A percentile compares a stretch with the other conserved stretches of the same genome.
These are phyloP conservation scores for Triangularia verruculosa DNA, from an alignment of 2,329 filamentous ascomycete genomes.

Conservation along the genomic window DNA sequence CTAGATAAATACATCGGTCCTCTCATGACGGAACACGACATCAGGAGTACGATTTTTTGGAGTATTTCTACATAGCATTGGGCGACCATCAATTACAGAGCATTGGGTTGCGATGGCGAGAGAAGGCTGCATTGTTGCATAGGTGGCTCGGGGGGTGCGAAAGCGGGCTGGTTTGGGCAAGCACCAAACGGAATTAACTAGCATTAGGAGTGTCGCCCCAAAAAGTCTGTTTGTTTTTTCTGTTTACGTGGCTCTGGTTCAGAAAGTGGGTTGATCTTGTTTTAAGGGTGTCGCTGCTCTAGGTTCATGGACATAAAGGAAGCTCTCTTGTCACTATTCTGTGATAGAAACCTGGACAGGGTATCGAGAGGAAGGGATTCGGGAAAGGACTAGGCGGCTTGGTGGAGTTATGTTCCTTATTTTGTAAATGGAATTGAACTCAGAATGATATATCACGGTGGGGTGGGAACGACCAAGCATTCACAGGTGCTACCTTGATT, in stretches of 20 bases:
- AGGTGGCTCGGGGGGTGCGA: not conserved
- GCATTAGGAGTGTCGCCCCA: not conserved
- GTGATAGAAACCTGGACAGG: not conserved
- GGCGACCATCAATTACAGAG: constrained; percentile 11
- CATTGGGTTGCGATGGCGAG: not conserved
- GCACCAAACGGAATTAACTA: not conserved
- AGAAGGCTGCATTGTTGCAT: constrained; percentile 4
- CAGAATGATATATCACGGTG: not conserved
- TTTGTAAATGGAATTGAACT: not conserved
- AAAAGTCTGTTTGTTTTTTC: not conserved
- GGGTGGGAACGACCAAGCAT: no score
- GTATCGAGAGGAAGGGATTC: not conserved
- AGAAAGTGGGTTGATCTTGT: not conserved
- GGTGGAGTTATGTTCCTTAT: not conserved
- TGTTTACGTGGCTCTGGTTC: not conserved
- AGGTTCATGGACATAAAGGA: not conserved
- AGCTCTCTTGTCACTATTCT: not conserved
- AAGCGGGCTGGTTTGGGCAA: not conserved
- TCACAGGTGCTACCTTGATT: no score
- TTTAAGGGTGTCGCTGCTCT: not conserved
- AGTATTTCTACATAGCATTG: constrained; percentile 19
- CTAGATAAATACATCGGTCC: constrained; percentile 7
- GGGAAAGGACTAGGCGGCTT: not conserved
- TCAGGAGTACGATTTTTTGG: not conserved
- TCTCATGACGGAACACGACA: not conserved